These are phyloP conservation scores for Phycomyces nitens DNA, from an alignment of 192 early-diverging fungal species.

Conservation along the genomic window DNA sequence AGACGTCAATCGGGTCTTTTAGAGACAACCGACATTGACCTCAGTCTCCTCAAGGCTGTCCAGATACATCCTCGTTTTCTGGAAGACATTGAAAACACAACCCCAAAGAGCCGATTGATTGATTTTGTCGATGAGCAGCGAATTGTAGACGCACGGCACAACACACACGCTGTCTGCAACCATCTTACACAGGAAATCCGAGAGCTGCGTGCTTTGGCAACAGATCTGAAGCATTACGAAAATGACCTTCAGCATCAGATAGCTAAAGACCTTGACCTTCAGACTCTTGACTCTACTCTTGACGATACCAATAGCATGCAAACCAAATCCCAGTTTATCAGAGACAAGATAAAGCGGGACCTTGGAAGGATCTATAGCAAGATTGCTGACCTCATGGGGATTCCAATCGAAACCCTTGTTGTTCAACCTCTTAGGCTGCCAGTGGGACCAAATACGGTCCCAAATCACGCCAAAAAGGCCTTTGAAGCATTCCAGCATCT, in stretches of 20 bases:
- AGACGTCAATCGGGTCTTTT: conserved; percentile 29
- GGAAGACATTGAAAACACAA: background rate
- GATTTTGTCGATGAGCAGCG: conserved; percentile 14
- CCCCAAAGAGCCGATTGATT: background rate
- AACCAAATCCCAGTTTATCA: conserved; percentile 17
- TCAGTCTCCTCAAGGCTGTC: conserved; percentile 41
- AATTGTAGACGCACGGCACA: background rate
- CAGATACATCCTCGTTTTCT: conserved; percentile 43
- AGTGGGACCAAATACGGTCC: background rate
- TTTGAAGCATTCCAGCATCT: conserved; percentile 47
- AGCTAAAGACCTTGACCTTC: conserved; percentile 15
- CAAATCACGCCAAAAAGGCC: conserved; percentile 25
- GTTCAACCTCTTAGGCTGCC: background rate
- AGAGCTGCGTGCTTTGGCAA: conserved; percentile 11
- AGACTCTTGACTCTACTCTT: conserved; percentile 18
- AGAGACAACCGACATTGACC: conserved; percentile 35
- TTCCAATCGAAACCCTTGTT: conserved; percentile 1
- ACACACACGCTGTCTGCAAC: conserved; percentile 3
- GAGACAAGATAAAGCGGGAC: conserved; percentile 26
- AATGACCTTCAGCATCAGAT: conserved; percentile 16
- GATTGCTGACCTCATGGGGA: conserved; percentile 15
- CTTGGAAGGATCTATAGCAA: conserved; percentile 19
- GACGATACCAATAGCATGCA: conserved; percentile 12
- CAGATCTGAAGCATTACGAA: conserved; percentile 11
- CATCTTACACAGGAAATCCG: conserved; percentile 11